Conservation (phyloP, 176 grass and related monocot genomes). For the Carex parvula region DNA sequence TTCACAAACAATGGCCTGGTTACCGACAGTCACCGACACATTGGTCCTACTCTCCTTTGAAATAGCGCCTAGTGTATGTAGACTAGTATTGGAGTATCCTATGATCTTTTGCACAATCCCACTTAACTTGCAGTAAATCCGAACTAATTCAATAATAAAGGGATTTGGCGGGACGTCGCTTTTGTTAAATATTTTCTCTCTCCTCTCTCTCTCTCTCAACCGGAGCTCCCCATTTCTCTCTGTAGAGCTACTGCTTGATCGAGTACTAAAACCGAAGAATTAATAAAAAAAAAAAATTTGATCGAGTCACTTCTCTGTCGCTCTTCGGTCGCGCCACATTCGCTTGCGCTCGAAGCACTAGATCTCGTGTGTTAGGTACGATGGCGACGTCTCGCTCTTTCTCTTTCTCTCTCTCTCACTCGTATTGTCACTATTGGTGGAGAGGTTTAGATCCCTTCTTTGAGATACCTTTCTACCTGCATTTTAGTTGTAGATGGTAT, state of each 20-base stretch:
- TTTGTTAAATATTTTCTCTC: constrained; percentile 30
- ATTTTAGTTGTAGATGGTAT: not conserved
- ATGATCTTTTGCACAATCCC: not conserved
- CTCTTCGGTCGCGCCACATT: not conserved
- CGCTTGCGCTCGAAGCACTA: constrained; percentile 10
- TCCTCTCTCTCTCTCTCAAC: not conserved
- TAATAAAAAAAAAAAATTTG: not conserved
- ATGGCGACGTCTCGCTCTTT: constrained; percentile 8
- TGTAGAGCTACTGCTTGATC: not conserved
- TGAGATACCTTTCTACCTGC: not conserved
- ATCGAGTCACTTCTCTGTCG: constrained; percentile 7
- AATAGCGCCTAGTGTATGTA: too few relatives aligned
- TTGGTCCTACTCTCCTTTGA: not conserved
- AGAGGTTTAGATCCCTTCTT: constrained; percentile 5
- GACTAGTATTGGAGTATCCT: not conserved
- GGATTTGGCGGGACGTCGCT: constrained; percentile 32
- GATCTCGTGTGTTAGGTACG: constrained; percentile 27
- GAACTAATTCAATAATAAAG: constrained; percentile 16
- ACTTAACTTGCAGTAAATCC: not conserved
- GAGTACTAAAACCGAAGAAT: not conserved
- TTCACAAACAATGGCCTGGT: not conserved
- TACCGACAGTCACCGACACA: not conserved
- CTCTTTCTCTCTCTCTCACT: constrained; percentile 7
- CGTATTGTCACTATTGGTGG: not conserved
- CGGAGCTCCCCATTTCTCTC: not conserved